Conservation (phyloP, 179 eudicot species). For the Pouteria campechiana region DNA sequence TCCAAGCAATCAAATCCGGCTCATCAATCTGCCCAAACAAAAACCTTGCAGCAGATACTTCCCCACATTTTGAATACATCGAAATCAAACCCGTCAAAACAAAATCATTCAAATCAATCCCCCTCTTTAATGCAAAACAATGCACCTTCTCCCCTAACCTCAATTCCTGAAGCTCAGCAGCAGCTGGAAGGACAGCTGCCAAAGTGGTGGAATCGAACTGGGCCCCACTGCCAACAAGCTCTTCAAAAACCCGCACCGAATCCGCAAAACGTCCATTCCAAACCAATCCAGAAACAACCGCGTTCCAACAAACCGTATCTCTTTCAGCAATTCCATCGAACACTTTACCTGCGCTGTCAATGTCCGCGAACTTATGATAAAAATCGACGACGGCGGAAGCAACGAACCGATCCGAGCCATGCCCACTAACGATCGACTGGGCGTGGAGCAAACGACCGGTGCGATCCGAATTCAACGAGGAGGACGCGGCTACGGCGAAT, state of each 20-base stretch:
- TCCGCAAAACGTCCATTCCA: conserved; percentile 43
- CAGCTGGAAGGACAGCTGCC: conserved; percentile 46
- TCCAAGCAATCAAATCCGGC: conserved; percentile 69
- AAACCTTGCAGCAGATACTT: conserved; percentile 28
- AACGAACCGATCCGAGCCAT: conserved; percentile 54
- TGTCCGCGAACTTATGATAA: conserved; percentile 32
- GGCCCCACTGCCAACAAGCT: conserved; percentile 35
- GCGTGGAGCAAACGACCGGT: conserved; percentile 51
- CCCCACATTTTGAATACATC: conserved; percentile 72
- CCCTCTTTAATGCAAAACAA: conserved; percentile 46
- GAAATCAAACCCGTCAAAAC: conserved; percentile 76
- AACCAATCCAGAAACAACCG: conserved; percentile 57
- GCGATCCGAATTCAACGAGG: conserved; percentile 25
- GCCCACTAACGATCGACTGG: conserved; percentile 54
- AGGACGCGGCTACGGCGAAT: conserved; percentile 44
- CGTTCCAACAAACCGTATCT: conserved; percentile 67
- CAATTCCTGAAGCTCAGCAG: conserved; percentile 64
- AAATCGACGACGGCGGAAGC: conserved; percentile 54
- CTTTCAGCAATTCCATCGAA: conserved; percentile 51
- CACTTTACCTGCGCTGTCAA: conserved; percentile 44
- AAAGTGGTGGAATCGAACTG: conserved; percentile 58
- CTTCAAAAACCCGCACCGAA: conserved; percentile 32
- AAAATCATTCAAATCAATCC: conserved; percentile 38
- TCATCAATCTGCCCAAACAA: conserved; percentile 43
- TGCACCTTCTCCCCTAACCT: conserved; percentile 57